Conservation (phyloP, 257 asterid genomes). For the Capsicum rhomboideum region DNA sequence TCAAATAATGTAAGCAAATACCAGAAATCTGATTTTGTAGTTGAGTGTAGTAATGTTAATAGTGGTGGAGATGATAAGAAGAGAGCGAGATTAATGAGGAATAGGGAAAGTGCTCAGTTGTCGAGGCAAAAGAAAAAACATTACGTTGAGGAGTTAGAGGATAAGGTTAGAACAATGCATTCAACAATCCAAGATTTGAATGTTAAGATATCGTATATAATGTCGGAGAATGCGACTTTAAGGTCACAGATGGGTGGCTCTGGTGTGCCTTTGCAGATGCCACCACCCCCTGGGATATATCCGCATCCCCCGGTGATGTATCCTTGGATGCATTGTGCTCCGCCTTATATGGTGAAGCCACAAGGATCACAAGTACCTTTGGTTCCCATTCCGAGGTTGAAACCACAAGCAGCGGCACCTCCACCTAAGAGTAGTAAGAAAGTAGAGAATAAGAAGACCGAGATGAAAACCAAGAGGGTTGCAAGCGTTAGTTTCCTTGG, state of each 20-base stretch:
- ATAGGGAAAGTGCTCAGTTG: slow-evolving; percentile 69
- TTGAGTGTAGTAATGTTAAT: slow-evolving; percentile 15
- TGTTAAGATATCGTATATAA: slow-evolving; percentile 47
- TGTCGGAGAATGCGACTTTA: slow-evolving; percentile 55
- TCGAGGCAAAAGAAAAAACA: slow-evolving; percentile 73
- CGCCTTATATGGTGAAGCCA: slow-evolving; percentile 65
- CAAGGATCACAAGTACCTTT: slow-evolving; percentile 76
- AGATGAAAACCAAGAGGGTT: slow-evolving; percentile 58
- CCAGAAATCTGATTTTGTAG: slow-evolving; percentile 26
- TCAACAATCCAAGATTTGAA: slow-evolving; percentile 65
- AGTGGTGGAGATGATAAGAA: slow-evolving; percentile 53
- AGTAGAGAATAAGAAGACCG: slow-evolving; percentile 44
- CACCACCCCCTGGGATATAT: slow-evolving; percentile 58
- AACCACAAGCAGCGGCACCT: slow-evolving; percentile 40
- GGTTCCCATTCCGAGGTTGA: slow-evolving; percentile 74
- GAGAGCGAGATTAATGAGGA: slow-evolving; percentile 58
- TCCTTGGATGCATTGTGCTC: slow-evolving; percentile 72
- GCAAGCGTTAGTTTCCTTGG: slow-evolving; percentile 78
- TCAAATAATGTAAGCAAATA: slow-evolving; percentile 18
- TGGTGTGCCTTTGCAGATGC: slow-evolving; percentile 23
- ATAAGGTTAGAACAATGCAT: slow-evolving; percentile 58
- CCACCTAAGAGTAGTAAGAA: slow-evolving; percentile 40
- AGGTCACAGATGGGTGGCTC: slow-evolving; percentile 31
- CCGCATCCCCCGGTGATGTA: slow-evolving; percentile 61
- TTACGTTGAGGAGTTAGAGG: slow-evolving; percentile 71